Percentiles rank a stretch among this genome's conserved stretches.
Conservation (phyloP, 352 stramenopile genomes). For the Elongisporangium prolatum region DNA sequence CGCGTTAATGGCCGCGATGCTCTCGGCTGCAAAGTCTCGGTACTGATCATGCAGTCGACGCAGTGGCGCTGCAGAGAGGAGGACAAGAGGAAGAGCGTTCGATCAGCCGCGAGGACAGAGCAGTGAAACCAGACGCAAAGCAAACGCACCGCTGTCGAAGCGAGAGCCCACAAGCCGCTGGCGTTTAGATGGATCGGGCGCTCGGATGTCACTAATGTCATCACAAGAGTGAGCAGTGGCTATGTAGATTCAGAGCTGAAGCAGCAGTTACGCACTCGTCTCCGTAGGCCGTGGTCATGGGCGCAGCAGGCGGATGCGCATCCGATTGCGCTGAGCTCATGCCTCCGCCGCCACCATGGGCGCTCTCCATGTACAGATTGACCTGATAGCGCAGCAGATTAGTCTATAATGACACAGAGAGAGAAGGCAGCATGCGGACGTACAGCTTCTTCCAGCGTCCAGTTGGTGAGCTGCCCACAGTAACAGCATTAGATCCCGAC, state of each 20-base stretch:
- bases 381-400: conserved; percentile 22
- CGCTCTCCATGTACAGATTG: conserved; percentile 85
- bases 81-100: not conserved
- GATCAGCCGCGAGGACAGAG: conserved; percentile 1
- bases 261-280: conserved; percentile 24
- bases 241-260: not conserved
- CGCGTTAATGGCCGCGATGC: conserved; percentile 67
- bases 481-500: conserved; percentile 1
- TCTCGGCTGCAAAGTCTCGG: conserved; percentile 79
- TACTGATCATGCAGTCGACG: conserved; percentile 65
- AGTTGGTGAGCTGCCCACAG: conserved; percentile 59
- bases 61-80: conserved; percentile 31
- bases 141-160: conserved; percentile 33
- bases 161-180: conserved; percentile 67
- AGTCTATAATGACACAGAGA: not conserved
- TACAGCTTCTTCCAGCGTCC: conserved; percentile 67
- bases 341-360: conserved; percentile 19
- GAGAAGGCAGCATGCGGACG: conserved; percentile 6
- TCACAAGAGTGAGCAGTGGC: conserved; percentile 1
- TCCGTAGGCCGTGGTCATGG: conserved; percentile 23
- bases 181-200: conserved; percentile 75
- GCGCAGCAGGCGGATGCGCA: conserved; percentile 23
- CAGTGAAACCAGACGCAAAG: conserved; percentile 3
- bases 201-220: conserved; percentile 50
- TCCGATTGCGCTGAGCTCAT: not conserved